Evolutionary conservation across 768 basidiomycete genomes (phyloP).

Genomic region (Hericium rajendrae): DNA sequence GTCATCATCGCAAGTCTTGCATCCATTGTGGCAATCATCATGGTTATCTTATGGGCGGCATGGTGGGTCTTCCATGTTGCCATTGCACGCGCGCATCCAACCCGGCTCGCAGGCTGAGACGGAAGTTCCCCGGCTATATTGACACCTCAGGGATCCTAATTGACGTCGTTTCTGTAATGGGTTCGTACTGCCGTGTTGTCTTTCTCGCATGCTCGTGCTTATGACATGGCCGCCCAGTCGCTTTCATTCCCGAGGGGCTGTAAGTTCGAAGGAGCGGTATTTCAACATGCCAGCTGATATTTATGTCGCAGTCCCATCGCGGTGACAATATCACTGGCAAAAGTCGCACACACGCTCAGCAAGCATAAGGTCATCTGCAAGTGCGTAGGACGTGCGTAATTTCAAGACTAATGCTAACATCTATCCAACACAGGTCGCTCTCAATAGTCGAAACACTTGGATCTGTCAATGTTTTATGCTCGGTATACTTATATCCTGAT

Average conservation of each 20-base stretch:
- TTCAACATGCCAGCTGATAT: background rate
- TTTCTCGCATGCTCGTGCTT: too few species aligned
- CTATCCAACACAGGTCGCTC: slow-evolving; percentile 25
- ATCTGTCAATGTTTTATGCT: slow-evolving; percentile 42
- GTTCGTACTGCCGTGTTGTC: slow-evolving; percentile 16
- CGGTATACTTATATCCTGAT: slow-evolving; percentile 6
- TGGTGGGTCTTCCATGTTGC: slow-evolving; percentile 21
- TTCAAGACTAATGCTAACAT: background rate
- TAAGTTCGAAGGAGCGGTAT: background rate
- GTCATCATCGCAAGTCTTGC: slow-evolving; percentile 40
- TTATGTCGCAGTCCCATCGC: slow-evolving; percentile 30
- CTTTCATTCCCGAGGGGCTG: slow-evolving; percentile 43
- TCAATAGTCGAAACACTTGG: slow-evolving; percentile 62
- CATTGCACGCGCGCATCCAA: slow-evolving; percentile 8
- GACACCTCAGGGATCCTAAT: slow-evolving; percentile 41
- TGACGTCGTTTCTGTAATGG: slow-evolving; percentile 47
- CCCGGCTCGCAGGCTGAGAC: slow-evolving; percentile 29
- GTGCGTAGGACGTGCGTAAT: background rate
- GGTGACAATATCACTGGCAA: slow-evolving; percentile 43
- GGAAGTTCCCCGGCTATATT: slow-evolving; percentile 34
- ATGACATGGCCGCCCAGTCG: slow-evolving; percentile 19
- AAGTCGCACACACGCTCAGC: slow-evolving; percentile 35
- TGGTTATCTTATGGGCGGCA: slow-evolving; percentile 38
- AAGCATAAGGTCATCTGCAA: slow-evolving; percentile 45
- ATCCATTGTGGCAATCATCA: slow-evolving; percentile 30